A percentile compares a stretch with the other conserved stretches of the same genome.
phyloP scores from a whole-genome alignment of 1,284 basidiomycete genomes.

The Ustilago sp. region DNA sequence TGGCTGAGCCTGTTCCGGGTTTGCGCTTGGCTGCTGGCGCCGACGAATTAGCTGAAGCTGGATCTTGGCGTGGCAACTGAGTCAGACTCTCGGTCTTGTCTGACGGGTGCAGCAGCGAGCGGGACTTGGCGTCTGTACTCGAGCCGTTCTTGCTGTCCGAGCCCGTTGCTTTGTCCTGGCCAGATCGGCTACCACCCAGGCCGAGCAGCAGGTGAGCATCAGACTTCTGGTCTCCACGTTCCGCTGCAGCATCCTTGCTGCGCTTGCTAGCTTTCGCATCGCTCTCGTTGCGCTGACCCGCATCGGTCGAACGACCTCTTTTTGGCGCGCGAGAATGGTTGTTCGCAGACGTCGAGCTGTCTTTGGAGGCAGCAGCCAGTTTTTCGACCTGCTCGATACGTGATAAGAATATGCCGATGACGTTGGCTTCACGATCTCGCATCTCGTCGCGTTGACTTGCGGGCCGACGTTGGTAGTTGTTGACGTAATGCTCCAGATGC shows the following conservation, averaged over 20 bases:
- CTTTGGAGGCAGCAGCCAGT: constrained; percentile 10
- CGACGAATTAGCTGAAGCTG: not conserved
- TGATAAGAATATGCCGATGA: constrained; percentile 55
- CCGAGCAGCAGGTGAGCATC: constrained; percentile 46
- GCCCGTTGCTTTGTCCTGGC: constrained; percentile 1
- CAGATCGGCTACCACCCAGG: constrained; percentile 18
- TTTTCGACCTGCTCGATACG: constrained; percentile 49
- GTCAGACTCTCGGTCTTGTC: constrained; percentile 1
- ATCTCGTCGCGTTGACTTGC: constrained; percentile 51
- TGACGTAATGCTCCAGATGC: constrained; percentile 49
- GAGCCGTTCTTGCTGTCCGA: not conserved
- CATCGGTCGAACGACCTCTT: constrained; percentile 32
- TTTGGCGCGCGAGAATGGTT: constrained; percentile 13
- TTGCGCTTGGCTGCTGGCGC: not conserved
- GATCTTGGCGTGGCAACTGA: constrained; percentile 14
- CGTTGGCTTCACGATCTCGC: constrained; percentile 57
- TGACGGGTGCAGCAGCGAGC: not conserved
- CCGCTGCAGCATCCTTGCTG: constrained; percentile 14
- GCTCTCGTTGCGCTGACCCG: constrained; percentile 12
- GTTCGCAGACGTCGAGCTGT: not conserved
- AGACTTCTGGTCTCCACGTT: constrained; percentile 29
- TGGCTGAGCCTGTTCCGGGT: constrained; percentile 12
- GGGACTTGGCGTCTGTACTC: not conserved
- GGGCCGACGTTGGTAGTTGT: constrained; percentile 20
- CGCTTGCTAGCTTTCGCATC: constrained; percentile 22